These are phyloP conservation scores for Wickerhamomyces sp. DNA, from an alignment of 1,139 yeast species.

Conservation along the genomic window DNA sequence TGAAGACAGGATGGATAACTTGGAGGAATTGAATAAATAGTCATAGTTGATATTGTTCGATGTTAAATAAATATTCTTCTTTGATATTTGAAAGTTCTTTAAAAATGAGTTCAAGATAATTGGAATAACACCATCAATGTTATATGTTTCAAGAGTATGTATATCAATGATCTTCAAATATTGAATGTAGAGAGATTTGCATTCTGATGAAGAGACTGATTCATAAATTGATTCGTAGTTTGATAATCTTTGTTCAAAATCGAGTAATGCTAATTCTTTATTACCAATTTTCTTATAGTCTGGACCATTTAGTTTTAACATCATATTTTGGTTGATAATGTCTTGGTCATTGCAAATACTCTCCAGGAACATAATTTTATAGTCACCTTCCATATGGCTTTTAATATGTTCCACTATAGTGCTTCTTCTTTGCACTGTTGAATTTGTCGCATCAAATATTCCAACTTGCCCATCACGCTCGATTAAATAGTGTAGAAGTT, in stretches of 20 bases:
- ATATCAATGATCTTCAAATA: conserved; percentile 85
- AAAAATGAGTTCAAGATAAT: conserved; percentile 17
- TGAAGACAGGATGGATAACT: neutral
- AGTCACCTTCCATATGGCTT: conserved; percentile 44
- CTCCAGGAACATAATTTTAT: conserved; percentile 73
- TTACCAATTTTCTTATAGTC: conserved; percentile 68
- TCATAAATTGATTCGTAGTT: conserved; percentile 82
- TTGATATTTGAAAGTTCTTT: conserved; percentile 14
- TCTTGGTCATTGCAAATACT: conserved; percentile 69
- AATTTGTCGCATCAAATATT: conserved; percentile 82
- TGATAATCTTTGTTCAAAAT: conserved; percentile 66
- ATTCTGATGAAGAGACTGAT: conserved; percentile 65
- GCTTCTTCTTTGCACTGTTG: conserved; percentile 65
- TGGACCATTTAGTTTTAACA: conserved; percentile 78
- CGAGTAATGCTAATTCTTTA: conserved; percentile 63
- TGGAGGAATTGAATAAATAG: neutral
- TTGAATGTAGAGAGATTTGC: conserved; percentile 35
- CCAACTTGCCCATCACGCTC: conserved; percentile 81
- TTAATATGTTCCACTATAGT: conserved; percentile 42
- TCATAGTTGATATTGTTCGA: conserved; percentile 2
- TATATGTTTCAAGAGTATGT: conserved; percentile 79
- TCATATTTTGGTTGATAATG: conserved; percentile 67
- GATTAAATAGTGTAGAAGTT: conserved; percentile 63
- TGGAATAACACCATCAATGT: conserved; percentile 67
- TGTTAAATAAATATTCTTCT: conserved; percentile 21